phyloP scores from a whole-genome alignment of 192 early-diverging fungal genomes.

The Mortierella hygrophila region DNA sequence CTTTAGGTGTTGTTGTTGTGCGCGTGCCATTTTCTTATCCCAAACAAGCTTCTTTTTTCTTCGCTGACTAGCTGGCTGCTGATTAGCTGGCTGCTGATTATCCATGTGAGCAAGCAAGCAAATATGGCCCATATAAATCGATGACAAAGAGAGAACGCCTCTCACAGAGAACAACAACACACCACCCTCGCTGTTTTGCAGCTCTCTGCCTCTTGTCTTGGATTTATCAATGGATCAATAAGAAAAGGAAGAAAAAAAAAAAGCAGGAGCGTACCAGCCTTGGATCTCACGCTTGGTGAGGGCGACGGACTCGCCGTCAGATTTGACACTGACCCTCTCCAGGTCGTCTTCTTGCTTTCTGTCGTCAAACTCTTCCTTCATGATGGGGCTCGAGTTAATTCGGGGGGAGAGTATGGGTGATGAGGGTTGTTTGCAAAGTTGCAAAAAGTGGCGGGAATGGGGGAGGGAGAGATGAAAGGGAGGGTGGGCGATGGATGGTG shows the following conservation, averaged over 20 bases:
- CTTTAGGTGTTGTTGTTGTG: too few species aligned
- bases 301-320: slow-evolving; percentile 1
- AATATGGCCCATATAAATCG: background rate
- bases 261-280: slow-evolving; percentile 31
- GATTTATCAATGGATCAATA: background rate
- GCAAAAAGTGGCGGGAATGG: background rate
- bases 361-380: slow-evolving; percentile 6
- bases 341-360: slow-evolving; percentile 13
- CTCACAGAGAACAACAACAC: background rate
- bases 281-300: slow-evolving; percentile 52
- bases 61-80: too few species aligned
- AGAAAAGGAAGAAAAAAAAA: background rate
- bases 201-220: background rate
- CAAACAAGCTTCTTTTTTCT: background rate
- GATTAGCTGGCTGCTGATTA: background rate
- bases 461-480: background rate
- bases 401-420: background rate
- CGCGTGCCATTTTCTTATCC: background rate
- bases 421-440: background rate
- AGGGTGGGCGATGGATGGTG: slow-evolving; percentile 1
- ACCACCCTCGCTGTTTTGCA: background rate
- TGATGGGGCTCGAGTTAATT: background rate
- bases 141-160: background rate
- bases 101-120: too few species aligned
- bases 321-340: slow-evolving; percentile 6